These are phyloP conservation scores for Gaeumannomyces tritici DNA, from an alignment of 2,329 filamentous ascomycete genomes.

Conservation along the genomic window DNA sequence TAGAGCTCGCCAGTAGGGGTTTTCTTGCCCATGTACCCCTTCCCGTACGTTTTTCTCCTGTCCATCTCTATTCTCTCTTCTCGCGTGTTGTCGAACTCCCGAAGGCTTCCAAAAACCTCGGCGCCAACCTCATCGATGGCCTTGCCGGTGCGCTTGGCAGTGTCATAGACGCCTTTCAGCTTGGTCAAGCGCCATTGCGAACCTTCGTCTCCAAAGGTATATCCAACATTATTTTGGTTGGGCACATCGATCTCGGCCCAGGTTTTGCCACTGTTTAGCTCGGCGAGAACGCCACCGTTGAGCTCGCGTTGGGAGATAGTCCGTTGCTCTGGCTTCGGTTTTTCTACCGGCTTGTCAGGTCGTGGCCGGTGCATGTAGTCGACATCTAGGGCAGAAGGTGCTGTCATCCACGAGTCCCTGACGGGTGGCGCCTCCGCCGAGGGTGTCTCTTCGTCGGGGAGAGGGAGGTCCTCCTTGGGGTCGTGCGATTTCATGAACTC, in stretches of 20 bases:
- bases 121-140: constrained; percentile 72
- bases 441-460: constrained; percentile 39
- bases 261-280: constrained; percentile 45
- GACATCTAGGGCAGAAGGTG: constrained; percentile 69
- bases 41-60: constrained; percentile 70
- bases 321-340: constrained; percentile 45
- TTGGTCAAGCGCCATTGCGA: constrained; percentile 97
- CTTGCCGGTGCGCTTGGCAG: constrained; percentile 64
- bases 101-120: constrained; percentile 71
- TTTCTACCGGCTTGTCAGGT: constrained; percentile 38
- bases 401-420: constrained; percentile 92
- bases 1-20: constrained; percentile 84
- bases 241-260: constrained; percentile 43
- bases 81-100: constrained; percentile 82
- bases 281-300: constrained; percentile 56
- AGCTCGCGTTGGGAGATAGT: constrained; percentile 73
- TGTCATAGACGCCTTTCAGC: constrained; percentile 73
- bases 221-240: constrained; percentile 53
- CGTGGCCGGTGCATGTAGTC: constrained; percentile 66
- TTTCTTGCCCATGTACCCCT: constrained; percentile 74
- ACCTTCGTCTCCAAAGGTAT: constrained; percentile 79
- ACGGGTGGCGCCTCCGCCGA: constrained; percentile 30
- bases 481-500: constrained; percentile 32
- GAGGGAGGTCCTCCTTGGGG: constrained; percentile 38
- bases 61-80: constrained; percentile 92